These are phyloP conservation scores for Coprinopsis strossmayeri DNA, from an alignment of 768 basidiomycete species.

Conservation along the genomic window DNA sequence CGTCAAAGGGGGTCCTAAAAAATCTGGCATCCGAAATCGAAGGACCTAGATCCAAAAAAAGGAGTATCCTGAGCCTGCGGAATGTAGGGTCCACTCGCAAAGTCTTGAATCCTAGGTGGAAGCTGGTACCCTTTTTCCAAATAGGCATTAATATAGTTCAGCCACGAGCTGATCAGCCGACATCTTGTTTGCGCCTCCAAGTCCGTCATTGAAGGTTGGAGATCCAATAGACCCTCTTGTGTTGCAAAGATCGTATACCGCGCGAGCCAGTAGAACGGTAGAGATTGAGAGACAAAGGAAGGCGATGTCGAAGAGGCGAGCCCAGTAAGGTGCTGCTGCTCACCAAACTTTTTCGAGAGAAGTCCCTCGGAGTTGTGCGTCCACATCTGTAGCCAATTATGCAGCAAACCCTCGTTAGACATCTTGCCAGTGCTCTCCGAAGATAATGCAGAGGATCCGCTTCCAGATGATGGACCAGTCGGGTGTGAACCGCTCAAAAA, in stretches of 20 bases:
- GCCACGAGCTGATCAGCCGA: conserved; percentile 43
- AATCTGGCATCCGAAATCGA: no score
- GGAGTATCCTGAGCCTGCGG: no score
- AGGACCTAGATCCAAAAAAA: no score
- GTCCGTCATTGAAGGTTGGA: conserved; percentile 11
- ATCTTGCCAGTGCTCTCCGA: conserved; percentile 7
- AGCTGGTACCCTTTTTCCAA: conserved; percentile 36
- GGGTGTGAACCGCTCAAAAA: no score
- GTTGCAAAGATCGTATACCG: conserved; percentile 46
- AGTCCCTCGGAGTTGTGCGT: conserved; percentile 29
- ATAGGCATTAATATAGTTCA: conserved; percentile 39
- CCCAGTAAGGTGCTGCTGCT: conserved; percentile 12
- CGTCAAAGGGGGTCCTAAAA: no score
- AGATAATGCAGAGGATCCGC: not conserved
- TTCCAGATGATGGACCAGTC: conserved; percentile 8
- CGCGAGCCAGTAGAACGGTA: conserved; percentile 61
- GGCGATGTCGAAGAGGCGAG: conserved; percentile 10
- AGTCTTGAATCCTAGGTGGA: conserved; percentile 39
- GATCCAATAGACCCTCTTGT: conserved; percentile 35
- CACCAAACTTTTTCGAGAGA: conserved; percentile 18
- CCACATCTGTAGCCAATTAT: conserved; percentile 59
- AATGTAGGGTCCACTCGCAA: conserved; percentile 1
- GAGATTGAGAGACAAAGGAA: conserved; percentile 35
- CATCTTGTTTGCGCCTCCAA: conserved; percentile 33
- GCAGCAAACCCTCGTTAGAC: conserved; percentile 43